Conservation (phyloP, 164 flowering plant species). For the Aristolochia californica region DNA sequence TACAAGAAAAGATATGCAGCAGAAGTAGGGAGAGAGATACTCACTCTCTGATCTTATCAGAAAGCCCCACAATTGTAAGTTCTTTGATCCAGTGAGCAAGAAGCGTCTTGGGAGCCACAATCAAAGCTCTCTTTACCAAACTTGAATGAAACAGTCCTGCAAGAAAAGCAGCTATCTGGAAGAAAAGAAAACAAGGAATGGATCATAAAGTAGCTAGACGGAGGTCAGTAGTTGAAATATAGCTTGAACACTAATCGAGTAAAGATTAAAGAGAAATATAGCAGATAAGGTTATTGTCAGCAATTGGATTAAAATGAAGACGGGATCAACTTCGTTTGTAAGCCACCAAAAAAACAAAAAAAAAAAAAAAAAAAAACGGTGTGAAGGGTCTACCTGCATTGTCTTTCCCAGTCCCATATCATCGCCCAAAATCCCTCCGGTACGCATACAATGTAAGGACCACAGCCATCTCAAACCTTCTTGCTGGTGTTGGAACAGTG, state of each 20-base stretch:
- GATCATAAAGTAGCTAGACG: not conserved
- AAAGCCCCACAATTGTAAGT: constrained; percentile 68
- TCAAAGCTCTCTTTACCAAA: constrained; percentile 68
- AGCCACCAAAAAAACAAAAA: not conserved
- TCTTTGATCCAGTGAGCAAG: constrained; percentile 92
- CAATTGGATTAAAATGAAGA: not conserved
- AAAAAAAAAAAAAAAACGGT: not conserved
- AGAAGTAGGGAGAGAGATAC: constrained; percentile 10
- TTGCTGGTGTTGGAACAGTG: constrained; percentile 86
- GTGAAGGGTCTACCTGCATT: constrained; percentile 59
- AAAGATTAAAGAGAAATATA: too few species aligned
- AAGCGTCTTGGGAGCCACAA: constrained; percentile 94
- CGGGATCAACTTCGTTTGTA: not conserved
- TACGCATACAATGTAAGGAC: constrained; percentile 74
- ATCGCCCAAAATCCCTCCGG: constrained; percentile 96
- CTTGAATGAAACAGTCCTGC: constrained; percentile 75
- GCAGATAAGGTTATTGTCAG: not conserved
- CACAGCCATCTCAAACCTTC: constrained; percentile 93
- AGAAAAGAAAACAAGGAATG: not conserved
- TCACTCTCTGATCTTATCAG: constrained; percentile 75
- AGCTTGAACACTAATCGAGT: not conserved
- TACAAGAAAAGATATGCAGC: not conserved
- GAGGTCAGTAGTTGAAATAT: not conserved
- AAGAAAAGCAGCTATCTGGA: constrained; percentile 75
- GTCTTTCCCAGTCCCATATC: constrained; percentile 99